Evolutionary conservation across 495 filamentous ascomycete species (phyloP).

Genomic region (Chaetomidium leptoderma): DNA sequence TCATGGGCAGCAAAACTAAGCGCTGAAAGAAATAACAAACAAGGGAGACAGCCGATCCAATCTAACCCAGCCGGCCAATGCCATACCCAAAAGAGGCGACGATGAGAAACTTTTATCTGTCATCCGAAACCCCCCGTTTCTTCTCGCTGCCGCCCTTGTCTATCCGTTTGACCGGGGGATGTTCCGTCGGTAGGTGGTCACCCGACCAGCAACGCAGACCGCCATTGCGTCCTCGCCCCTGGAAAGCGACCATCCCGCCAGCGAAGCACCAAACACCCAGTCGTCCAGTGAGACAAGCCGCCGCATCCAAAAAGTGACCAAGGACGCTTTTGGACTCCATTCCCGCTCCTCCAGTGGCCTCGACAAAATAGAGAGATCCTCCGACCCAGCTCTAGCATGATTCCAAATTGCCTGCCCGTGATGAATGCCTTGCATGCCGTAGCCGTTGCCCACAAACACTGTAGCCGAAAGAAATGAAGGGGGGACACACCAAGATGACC

Average conservation of each 20-base stretch:
- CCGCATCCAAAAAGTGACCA: not conserved
- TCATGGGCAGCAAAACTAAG: not conserved
- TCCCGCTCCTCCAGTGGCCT: not conserved
- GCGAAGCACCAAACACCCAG: slow-evolving; percentile 4
- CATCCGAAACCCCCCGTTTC: slow-evolving; percentile 1
- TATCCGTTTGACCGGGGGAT: not conserved
- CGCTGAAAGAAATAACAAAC: not conserved
- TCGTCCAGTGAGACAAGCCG: not conserved
- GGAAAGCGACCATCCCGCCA: not conserved
- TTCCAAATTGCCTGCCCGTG: not conserved
- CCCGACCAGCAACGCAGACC: slow-evolving; percentile 3
- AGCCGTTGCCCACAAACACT: too few species aligned
- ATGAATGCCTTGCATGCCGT: too few species aligned
- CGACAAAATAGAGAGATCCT: not conserved
- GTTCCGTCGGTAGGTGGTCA: not conserved
- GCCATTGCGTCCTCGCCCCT: not conserved
- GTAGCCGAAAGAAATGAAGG: too few species aligned
- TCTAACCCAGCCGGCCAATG: slow-evolving; percentile 4
- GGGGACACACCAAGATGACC: too few species aligned
- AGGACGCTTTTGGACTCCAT: slow-evolving; percentile 2
- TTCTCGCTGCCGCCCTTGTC: not conserved
- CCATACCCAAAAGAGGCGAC: not conserved
- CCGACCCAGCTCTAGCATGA: too few species aligned
- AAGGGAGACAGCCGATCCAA: slow-evolving; percentile 4
- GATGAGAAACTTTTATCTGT: slow-evolving; percentile 2